Base-by-base conservation (phyloP, 768 basidiomycete genomes). In the Psilocybe subaeruginosa region DNA sequence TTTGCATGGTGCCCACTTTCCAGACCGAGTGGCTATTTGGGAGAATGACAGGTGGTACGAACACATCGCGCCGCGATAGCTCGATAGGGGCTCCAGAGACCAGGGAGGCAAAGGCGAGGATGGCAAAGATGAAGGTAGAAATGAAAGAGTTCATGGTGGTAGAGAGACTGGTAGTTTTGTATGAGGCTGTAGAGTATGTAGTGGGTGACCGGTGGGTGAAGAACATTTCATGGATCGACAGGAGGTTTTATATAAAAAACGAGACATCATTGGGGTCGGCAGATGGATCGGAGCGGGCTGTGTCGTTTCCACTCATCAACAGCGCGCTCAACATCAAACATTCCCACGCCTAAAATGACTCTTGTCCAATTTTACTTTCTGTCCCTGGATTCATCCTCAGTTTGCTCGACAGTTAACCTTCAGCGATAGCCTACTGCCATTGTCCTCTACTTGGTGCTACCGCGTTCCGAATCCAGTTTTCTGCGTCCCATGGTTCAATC, bases 1-100 rank as follows among this genome's bases (percentile, higher is more conserved):
- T 70, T 55, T 76, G 70, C 8, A 60, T 68, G 29, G 66, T 59
- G 35, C 73, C 74, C 46, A 68, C 62, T 64, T 73, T 69, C 74
- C 72, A 74, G 31, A 72, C 66, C 14, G 71, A 67, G 47, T 67
- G 61, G 23, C 56, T 60, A 51, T 66, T 66, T 1, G 75, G 75
- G 14, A 61, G 57, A 30, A 70, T 31, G 33, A 76, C 70, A 19
- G 71, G 72, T 7, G 74, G 74, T 30, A 71, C 71, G 65, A 72
- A 76, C 31, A 76, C 74, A 63, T 76, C 74, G 61, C 72, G 70
- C 23, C 37, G 31, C 30, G 59, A 49, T 19, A 70, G 61, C 48
- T 66, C 57, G 45, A 73, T 55, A 14, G 74, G 74, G 33, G 69
- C 72, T 56, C 68, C 68, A 56, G 65, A 59, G 46, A 63, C 68